Evolutionary conservation across 495 filamentous ascomycete genomes (phyloP).

Genomic region (Xylaria sp.): DNA sequence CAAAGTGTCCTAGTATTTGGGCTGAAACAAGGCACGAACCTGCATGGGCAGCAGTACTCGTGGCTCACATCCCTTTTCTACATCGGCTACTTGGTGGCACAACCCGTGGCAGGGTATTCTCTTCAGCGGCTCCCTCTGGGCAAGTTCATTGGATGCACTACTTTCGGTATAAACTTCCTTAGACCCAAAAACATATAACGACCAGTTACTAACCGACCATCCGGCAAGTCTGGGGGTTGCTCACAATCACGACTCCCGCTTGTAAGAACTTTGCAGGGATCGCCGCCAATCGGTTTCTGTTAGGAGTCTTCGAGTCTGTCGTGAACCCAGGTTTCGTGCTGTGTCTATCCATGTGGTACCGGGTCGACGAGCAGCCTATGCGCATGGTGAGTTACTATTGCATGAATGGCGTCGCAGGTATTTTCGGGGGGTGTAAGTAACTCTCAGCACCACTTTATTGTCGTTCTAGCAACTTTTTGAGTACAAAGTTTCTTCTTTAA

Average conservation of each 20-base stretch:
- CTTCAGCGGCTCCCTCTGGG: conserved; percentile 61
- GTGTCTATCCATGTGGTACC: conserved; percentile 66
- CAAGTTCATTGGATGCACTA: conserved; percentile 56
- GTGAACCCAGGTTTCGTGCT: conserved; percentile 65
- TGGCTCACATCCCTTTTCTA: conserved; percentile 67
- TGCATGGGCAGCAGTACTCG: conserved; percentile 63
- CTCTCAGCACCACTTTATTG: background rate
- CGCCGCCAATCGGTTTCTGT: conserved; percentile 58
- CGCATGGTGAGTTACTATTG: conserved; percentile 61
- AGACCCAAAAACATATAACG: background rate
- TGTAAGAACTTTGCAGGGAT: conserved; percentile 58
- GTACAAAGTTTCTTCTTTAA: background rate
- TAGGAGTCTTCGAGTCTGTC: conserved; percentile 62
- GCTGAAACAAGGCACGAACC: conserved; percentile 56
- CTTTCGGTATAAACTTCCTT: conserved; percentile 35
- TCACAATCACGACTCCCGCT: conserved; percentile 56
- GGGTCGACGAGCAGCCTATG: conserved; percentile 59
- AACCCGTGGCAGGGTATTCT: conserved; percentile 59
- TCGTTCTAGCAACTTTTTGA: background rate
- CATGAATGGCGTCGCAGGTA: conserved; percentile 62
- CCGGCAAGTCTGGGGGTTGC: conserved; percentile 47
- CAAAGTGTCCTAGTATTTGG: conserved; percentile 52
- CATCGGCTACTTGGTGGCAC: conserved; percentile 60
- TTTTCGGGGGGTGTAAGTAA: conserved; percentile 54
- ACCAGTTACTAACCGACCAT: conserved; percentile 11